These are phyloP conservation scores for Piedraia hortae DNA, from an alignment of 2,329 filamentous ascomycete genomes.

Conservation along the genomic window DNA sequence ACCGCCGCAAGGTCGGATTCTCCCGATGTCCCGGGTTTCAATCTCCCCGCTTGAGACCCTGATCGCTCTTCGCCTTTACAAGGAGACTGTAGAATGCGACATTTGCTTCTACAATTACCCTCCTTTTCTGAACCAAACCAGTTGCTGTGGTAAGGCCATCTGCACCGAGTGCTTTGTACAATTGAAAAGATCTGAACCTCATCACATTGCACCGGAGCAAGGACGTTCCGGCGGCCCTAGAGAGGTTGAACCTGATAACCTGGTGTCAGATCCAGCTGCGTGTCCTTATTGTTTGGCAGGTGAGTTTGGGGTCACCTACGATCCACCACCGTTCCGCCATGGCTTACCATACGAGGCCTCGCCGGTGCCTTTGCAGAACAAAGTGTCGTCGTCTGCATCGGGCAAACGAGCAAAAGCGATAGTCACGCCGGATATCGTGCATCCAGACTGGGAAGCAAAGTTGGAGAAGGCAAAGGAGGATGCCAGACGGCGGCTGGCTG, in stretches of 20 bases:
- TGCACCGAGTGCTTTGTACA: conserved; percentile 98
- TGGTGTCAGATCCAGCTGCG: conserved; percentile 72
- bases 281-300: conserved; percentile 90
- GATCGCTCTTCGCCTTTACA: conserved; percentile 91
- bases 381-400: conserved; percentile 32
- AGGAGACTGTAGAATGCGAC: conserved; percentile 68
- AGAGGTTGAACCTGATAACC: conserved; percentile 28
- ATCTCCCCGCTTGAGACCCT: conserved; percentile 80
- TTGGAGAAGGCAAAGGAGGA: conserved; percentile 62
- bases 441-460: conserved; percentile 86
- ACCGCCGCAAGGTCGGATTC: conserved; percentile 61
- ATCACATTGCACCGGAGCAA: conserved; percentile 57
- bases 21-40: no score
- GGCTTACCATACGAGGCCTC: conserved; percentile 47
- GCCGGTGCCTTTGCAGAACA: conserved; percentile 56
- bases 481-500: conserved; percentile 61
- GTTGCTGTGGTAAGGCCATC: conserved; percentile 87
- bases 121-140: conserved; percentile 73
- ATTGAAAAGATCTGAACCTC: conserved; percentile 81
- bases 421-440: conserved; percentile 72
- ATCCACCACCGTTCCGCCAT: conserved; percentile 63
- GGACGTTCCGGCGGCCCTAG: conserved; percentile 15
- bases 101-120: conserved; percentile 95
- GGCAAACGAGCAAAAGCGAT: conserved; percentile 42
- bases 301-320: conserved; percentile 90